Conservation (phyloP, 257 asterid species). For the Forsythia viridissima region DNA sequence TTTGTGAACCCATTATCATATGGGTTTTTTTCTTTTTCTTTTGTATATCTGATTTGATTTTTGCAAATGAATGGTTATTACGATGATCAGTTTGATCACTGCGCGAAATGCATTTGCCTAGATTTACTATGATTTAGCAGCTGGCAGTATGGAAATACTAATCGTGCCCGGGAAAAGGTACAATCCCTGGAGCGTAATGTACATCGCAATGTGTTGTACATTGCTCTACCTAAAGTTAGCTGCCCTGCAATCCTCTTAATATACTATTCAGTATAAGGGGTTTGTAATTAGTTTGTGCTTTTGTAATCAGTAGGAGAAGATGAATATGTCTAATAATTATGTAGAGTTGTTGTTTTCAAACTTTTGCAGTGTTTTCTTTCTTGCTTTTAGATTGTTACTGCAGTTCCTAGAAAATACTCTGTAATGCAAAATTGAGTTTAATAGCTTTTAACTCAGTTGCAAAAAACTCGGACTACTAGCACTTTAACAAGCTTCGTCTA, state of each 20-base stretch:
- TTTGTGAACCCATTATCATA: not conserved
- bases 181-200: not conserved
- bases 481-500: not conserved
- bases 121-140: slow-evolving; percentile 7
- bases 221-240: too few relatives aligned
- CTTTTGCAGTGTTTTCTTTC: not conserved
- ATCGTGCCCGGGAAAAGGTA: not conserved
- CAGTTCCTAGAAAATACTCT: not conserved
- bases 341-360: not conserved
- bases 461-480: not conserved
- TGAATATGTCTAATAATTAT: too few relatives aligned
- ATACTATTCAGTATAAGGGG: not conserved
- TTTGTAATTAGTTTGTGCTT: not conserved
- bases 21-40: slow-evolving; percentile 6
- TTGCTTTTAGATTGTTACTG: not conserved
- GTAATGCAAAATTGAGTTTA: not conserved
- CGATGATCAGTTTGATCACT: slow-evolving; percentile 27
- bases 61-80: slow-evolving; percentile 12
- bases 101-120: slow-evolving; percentile 22
- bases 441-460: not conserved
- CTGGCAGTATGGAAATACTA: not conserved
- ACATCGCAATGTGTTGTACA: not conserved
- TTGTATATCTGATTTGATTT: slow-evolving; percentile 13
- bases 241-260: not conserved
- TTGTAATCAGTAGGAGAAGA: too few relatives aligned